A percentile compares a stretch with the other conserved stretches of the same genome.
phyloP scores from a whole-genome alignment of 768 basidiomycete species.

The Russula brevipes region DNA sequence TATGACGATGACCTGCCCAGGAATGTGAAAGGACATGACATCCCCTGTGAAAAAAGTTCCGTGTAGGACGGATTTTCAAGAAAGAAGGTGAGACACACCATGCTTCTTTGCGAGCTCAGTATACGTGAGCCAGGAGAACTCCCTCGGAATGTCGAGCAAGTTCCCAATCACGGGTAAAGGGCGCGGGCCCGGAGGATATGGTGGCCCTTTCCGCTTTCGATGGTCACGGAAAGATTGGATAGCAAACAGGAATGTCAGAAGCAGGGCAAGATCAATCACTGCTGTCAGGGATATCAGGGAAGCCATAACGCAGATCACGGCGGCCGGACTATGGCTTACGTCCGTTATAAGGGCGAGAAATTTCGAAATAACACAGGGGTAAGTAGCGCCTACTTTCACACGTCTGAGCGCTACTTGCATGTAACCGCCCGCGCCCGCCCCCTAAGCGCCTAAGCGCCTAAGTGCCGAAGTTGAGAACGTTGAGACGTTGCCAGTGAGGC shows the following conservation, averaged over 20 bases:
- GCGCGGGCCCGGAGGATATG: slow-evolving; percentile 12
- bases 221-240: neutral
- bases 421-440: too few species aligned
- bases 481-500: too few species aligned
- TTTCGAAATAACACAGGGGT: too few species aligned
- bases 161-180: slow-evolving; percentile 9
- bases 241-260: neutral
- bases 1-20: slow-evolving; percentile 46
- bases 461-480: too few species aligned
- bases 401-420: too few species aligned
- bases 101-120: slow-evolving; percentile 2
- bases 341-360: too few species aligned
- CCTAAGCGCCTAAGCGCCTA: too few species aligned
- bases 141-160: neutral
- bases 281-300: neutral
- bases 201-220: neutral
- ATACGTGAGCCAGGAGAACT: slow-evolving; percentile 1
- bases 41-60: neutral
- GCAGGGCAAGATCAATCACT: neutral
- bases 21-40: slow-evolving; percentile 30
- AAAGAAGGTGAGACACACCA: neutral
- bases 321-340: too few species aligned
- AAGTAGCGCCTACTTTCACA: too few species aligned
- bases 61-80: neutral
- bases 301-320: neutral